Percentiles rank a stretch among this genome's conserved stretches.
Evolutionary conservation across 225 moss, liverwort and hornwort genomes (phyloP).

Genomic region (Bryoerythrophyllum caledonicum): DNA sequence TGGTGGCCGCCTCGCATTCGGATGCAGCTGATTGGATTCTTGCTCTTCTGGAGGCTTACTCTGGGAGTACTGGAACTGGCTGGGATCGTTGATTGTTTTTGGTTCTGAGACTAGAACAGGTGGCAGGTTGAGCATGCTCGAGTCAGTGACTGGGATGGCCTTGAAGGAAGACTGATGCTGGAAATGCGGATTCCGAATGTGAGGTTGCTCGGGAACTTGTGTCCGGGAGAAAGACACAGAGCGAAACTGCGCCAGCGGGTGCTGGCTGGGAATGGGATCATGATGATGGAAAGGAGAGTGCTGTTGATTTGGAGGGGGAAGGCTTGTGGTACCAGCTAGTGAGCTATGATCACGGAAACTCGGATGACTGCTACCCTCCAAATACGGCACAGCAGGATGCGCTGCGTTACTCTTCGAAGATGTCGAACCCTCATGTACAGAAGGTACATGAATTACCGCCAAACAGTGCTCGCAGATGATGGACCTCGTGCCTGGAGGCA

Average conservation of each 20-base stretch:
- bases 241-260: slow-evolving; percentile 52
- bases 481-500: slow-evolving; percentile 39
- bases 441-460: slow-evolving; percentile 45
- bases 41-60: slow-evolving; percentile 20
- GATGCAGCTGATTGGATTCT: slow-evolving; percentile 10
- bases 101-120: slow-evolving; percentile 36
- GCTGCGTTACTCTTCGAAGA: slow-evolving; percentile 13
- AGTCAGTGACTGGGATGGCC: slow-evolving; percentile 28
- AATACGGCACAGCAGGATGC: slow-evolving; percentile 36
- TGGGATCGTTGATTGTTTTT: slow-evolving; percentile 37
- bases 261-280: slow-evolving; percentile 44
- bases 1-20: slow-evolving; percentile 29
- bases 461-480: slow-evolving; percentile 64
- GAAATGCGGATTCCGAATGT: slow-evolving; percentile 34
- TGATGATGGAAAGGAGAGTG: slow-evolving; percentile 27
- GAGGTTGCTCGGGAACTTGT: slow-evolving; percentile 39
- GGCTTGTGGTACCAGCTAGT: slow-evolving; percentile 32
- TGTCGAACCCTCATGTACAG: slow-evolving; percentile 26
- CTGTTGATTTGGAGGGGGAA: slow-evolving; percentile 29
- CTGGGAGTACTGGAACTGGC: slow-evolving; percentile 28
- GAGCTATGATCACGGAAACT: slow-evolving; percentile 25
- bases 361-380: slow-evolving; percentile 29
- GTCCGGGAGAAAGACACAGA: slow-evolving; percentile 52
- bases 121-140: slow-evolving; percentile 56
- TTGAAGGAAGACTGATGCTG: slow-evolving; percentile 50